Base-by-base conservation (phyloP, 805 yeast species). In the Naumovozyma dairenensis region DNA sequence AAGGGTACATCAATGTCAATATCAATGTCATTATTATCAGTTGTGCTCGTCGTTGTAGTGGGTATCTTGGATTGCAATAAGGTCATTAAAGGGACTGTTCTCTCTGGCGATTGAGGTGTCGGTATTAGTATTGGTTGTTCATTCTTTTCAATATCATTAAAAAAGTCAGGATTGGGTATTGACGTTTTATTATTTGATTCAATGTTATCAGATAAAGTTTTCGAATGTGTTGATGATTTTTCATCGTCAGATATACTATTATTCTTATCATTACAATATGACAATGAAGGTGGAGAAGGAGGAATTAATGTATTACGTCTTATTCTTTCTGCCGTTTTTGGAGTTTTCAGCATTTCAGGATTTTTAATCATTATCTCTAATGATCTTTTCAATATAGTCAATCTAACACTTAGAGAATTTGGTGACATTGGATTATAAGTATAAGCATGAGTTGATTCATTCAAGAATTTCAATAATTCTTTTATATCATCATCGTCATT, bases 361-460 rank as follows among this genome's bases (percentile, higher is more conserved):
- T 80, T 60, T 21, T 75, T 80, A 32, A 76, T 60, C 29, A 83
- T 58, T 21, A 82, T 75, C 52, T 82, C 83, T 34, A 83, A 57
- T 6, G 89, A 78, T 43, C 89, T 60, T 48, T 76, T 80, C 44
- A 83, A 61, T 4, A 81, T 85, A 37, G 76, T 76, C 38, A 83
- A 59, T 34, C 94, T 63, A 29, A 80, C 69, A 0, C 87, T 83
- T 36, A 83, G 55, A 1, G 92, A 78, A 50, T 80, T 80, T 5
- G 86, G 87, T 1, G 87, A 76, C 35, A 82, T 60, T 35, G 80
- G 81, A 2, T 89, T 83, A 53, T 83, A 83, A 0, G 93, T 80
- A 51, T 80, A 83, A 1, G 92, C 80, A 51, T 80, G 85, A 2
- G 89, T 72, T 13, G 89, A 80, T 44, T 79, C 85, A 13, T 74